phyloP scores from a whole-genome alignment of 805 yeast species.

The Wilhelminamyces savonicus region DNA sequence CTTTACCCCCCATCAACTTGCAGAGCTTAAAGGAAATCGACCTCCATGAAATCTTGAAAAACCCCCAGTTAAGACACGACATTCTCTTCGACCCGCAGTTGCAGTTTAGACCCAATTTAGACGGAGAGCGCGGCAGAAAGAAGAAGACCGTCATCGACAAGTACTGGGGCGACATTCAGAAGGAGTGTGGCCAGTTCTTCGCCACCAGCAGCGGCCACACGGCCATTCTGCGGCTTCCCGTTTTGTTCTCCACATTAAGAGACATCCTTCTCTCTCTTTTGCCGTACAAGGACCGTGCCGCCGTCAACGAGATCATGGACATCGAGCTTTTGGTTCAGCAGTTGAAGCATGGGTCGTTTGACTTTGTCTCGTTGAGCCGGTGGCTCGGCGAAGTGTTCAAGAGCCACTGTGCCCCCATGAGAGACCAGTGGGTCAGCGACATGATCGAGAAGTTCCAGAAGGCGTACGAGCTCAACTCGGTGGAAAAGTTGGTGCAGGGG shows the following conservation, averaged over 20 bases:
- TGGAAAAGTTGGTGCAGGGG: slow-evolving; percentile 59
- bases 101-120: slow-evolving; percentile 86
- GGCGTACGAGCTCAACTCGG: slow-evolving; percentile 43
- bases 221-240: slow-evolving; percentile 47
- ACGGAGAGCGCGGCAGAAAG: slow-evolving; percentile 82
- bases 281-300: slow-evolving; percentile 67
- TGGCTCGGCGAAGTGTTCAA: slow-evolving; percentile 78
- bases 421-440: slow-evolving; percentile 83
- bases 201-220: slow-evolving; percentile 8
- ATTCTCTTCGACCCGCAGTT: slow-evolving; percentile 86
- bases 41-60: slow-evolving; percentile 78
- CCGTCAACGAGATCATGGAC: slow-evolving; percentile 69
- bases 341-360: slow-evolving; percentile 61
- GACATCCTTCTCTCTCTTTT: slow-evolving; percentile 70
- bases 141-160: slow-evolving; percentile 71
- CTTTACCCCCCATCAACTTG: slow-evolving; percentile 76
- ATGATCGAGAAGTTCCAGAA: slow-evolving; percentile 58
- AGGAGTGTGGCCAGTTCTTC: slow-evolving; percentile 52
- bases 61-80: slow-evolving; percentile 91
- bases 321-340: slow-evolving; percentile 73
- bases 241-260: slow-evolving; percentile 69
- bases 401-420: slow-evolving; percentile 92
- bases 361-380: slow-evolving; percentile 60
- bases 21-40: slow-evolving; percentile 83
- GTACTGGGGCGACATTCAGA: slow-evolving; percentile 75